Conservation (phyloP, 805 yeast species). For the Starmera caribaea region DNA sequence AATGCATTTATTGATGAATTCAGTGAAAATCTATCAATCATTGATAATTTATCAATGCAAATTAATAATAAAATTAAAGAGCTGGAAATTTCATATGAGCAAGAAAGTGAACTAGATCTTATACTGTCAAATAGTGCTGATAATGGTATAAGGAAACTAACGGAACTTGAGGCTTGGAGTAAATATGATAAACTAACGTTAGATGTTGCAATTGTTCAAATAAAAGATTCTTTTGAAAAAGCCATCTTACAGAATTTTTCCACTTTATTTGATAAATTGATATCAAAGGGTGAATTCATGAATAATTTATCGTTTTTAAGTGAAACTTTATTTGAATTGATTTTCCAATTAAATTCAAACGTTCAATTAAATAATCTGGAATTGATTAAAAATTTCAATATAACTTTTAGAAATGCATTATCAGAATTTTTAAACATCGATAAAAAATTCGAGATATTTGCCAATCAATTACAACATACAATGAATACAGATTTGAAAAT, state of each 20-base stretch:
- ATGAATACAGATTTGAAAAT: slow-evolving; percentile 13
- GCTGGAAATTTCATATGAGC: slow-evolving; percentile 39
- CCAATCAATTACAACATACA: slow-evolving; percentile 12
- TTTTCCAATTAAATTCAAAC: slow-evolving; percentile 1
- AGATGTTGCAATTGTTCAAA: slow-evolving; percentile 28
- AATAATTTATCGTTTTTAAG: slow-evolving; percentile 12
- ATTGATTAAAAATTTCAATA: slow-evolving; percentile 8
- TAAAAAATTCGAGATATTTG: slow-evolving; percentile 26
- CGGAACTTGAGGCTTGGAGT: slow-evolving; percentile 50
- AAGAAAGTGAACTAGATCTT: slow-evolving; percentile 42
- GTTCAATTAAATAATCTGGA: slow-evolving; percentile 4
- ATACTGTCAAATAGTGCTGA: slow-evolving; percentile 36
- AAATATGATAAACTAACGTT: slow-evolving; percentile 32
- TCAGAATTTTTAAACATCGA: slow-evolving; percentile 23
- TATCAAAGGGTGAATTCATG: slow-evolving; percentile 19
- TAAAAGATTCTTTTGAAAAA: slow-evolving; percentile 40
- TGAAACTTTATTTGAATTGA: slow-evolving; percentile 8
- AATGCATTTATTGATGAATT: slow-evolving; percentile 14
- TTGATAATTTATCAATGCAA: slow-evolving; percentile 26
- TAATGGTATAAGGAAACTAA: slow-evolving; percentile 35
- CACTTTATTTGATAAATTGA: slow-evolving; percentile 40
- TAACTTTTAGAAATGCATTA: slow-evolving; percentile 17
- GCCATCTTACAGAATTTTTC: slow-evolving; percentile 50
- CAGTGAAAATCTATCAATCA: slow-evolving; percentile 14
- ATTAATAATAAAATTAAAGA: slow-evolving; percentile 36